Evolutionary conservation across 768 basidiomycete genomes (phyloP).

Genomic region (Leccinum uliginosum): DNA sequence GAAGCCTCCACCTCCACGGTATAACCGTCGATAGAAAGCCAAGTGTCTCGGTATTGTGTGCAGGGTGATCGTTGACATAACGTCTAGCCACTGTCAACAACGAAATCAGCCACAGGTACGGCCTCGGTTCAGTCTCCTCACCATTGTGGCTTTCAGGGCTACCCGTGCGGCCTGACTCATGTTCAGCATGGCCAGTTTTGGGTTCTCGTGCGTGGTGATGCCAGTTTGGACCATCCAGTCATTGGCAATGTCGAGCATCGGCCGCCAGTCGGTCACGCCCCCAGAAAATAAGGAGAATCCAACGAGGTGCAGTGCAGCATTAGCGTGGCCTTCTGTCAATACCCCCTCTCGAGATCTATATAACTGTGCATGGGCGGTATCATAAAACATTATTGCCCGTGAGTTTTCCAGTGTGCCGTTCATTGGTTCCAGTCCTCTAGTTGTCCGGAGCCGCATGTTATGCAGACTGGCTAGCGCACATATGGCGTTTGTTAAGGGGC

Average conservation of each 20-base stretch:
- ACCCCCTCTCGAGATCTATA: constrained; percentile 49
- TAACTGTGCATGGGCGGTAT: constrained; percentile 64
- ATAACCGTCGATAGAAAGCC: constrained; percentile 60
- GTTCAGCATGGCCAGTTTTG: constrained; percentile 50
- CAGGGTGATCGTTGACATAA: constrained; percentile 62
- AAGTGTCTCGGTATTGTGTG: constrained; percentile 63
- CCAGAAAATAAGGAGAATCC: constrained; percentile 70
- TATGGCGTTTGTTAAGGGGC: constrained; percentile 67
- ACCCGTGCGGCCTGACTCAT: constrained; percentile 53
- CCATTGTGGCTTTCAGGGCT: constrained; percentile 68
- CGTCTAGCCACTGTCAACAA: constrained; percentile 65
- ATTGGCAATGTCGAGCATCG: constrained; percentile 62
- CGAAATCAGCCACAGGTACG: constrained; percentile 12
- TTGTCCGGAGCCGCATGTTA: constrained; percentile 54
- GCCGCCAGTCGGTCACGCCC: constrained; percentile 64
- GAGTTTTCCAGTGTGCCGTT: constrained; percentile 52
- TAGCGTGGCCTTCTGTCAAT: constrained; percentile 65
- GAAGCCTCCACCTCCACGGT: constrained; percentile 48
- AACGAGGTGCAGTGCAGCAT: constrained; percentile 75
- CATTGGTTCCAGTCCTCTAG: constrained; percentile 56
- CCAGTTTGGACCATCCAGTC: constrained; percentile 75
- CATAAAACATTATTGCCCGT: constrained; percentile 59
- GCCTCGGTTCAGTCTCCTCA: constrained; percentile 34
- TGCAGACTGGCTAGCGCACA: constrained; percentile 76
- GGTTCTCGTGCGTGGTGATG: constrained; percentile 60